These are phyloP conservation scores for Atkinsonella texensis DNA, from an alignment of 2,329 filamentous ascomycete genomes.

Conservation along the genomic window DNA sequence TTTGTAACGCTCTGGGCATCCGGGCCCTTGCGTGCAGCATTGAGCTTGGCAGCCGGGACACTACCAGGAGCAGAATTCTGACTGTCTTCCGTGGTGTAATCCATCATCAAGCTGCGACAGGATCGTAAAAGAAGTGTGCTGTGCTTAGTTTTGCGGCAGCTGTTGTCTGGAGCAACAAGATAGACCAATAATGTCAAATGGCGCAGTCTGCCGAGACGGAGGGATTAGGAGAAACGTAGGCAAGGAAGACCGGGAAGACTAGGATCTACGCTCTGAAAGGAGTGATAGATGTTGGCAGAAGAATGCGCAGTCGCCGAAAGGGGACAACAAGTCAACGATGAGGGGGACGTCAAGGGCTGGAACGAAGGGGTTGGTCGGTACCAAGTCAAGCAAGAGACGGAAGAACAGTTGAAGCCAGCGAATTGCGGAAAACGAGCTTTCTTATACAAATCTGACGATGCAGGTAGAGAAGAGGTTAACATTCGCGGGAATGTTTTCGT, in stretches of 20 bases:
- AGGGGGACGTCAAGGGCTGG: neutral
- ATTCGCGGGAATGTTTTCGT: slow-evolving; percentile 3
- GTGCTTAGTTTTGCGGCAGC: neutral
- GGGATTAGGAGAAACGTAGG: neutral
- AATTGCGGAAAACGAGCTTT: neutral
- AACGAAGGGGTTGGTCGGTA: neutral
- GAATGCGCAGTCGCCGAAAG: slow-evolving; percentile 1
- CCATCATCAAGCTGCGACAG: slow-evolving; percentile 18
- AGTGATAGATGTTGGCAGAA: neutral
- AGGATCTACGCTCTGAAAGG: neutral
- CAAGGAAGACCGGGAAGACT: neutral
- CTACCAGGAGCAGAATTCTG: slow-evolving; percentile 58
- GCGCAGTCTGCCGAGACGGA: neutral
- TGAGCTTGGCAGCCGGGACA: slow-evolving; percentile 49
- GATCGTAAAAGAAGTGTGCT: neutral
- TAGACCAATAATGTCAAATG: no score
- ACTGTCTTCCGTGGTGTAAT: slow-evolving; percentile 38
- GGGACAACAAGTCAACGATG: neutral
- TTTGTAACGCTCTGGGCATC: slow-evolving; percentile 69
- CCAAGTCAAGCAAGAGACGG: neutral
- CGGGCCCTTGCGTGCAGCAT: slow-evolving; percentile 40
- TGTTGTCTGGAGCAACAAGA: neutral
- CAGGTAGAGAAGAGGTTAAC: neutral
- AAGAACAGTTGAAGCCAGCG: neutral
- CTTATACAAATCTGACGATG: neutral